Percentiles rank a stretch among this genome's conserved stretches.
These are phyloP conservation scores for Benincasa hispida DNA, from an alignment of 306 rosid species.

Conservation along the genomic window DNA sequence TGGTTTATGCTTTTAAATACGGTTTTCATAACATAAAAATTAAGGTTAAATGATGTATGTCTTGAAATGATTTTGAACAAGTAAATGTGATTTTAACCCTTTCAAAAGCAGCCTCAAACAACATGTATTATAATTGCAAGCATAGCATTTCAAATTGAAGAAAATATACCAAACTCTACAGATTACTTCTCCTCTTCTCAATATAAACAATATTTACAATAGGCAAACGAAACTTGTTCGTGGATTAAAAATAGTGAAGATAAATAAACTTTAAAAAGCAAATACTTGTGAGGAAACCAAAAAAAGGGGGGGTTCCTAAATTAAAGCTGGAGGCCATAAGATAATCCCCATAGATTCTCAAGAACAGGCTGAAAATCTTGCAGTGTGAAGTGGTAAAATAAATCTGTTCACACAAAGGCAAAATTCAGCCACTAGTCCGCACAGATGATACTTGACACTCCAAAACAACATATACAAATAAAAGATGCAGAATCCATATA, in stretches of 20 bases:
- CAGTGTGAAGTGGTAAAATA: not conserved
- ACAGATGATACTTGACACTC: not conserved
- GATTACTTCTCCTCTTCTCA: not conserved
- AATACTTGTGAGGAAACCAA: not conserved
- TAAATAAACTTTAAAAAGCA: not conserved
- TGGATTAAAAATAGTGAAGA: not conserved
- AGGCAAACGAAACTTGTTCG: not conserved
- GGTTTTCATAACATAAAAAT: too few species aligned
- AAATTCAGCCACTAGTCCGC: not conserved
- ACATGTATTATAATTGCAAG: not conserved
- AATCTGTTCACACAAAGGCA: not conserved
- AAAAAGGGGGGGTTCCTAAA: not conserved
- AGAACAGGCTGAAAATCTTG: not conserved
- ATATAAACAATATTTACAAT: not conserved
- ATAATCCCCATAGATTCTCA: not conserved
- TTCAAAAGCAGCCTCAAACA: not conserved
- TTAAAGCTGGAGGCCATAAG: not conserved
- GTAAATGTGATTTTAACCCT: too few species aligned
- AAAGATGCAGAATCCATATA: not conserved
- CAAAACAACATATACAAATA: not conserved
- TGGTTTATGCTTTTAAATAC: too few species aligned
- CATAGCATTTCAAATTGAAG: not conserved
- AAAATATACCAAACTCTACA: not conserved
- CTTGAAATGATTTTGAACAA: too few species aligned
- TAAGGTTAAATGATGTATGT: too few species aligned